Evolutionary conservation across 352 stramenopile genomes (phyloP).

Genomic region (Pythium periplocum): DNA sequence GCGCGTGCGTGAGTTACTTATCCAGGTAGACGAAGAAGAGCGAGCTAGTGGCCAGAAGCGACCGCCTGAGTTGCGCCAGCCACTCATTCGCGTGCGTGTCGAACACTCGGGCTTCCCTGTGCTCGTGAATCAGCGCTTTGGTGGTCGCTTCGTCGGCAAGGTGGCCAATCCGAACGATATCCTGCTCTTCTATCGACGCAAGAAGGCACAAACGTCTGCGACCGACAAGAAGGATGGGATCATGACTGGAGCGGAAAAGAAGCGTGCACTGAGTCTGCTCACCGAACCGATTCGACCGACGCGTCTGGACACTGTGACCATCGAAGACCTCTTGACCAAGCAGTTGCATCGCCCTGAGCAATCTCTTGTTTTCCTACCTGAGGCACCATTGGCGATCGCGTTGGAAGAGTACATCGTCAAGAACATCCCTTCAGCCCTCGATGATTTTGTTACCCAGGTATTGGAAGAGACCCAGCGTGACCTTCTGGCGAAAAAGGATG

Average conservation of each 20-base stretch:
- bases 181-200: conserved; percentile 72
- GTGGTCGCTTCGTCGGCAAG: conserved; percentile 74
- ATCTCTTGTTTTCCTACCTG: conserved; percentile 71
- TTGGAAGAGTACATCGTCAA: conserved; percentile 81
- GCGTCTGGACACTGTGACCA: conserved; percentile 59
- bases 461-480: conserved; percentile 71
- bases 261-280: conserved; percentile 12
- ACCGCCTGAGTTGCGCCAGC: conserved; percentile 34
- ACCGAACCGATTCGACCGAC: conserved; percentile 49
- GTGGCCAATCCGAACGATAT: conserved; percentile 88
- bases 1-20: conserved; percentile 64
- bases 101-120: conserved; percentile 88
- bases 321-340: conserved; percentile 72
- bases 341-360: conserved; percentile 60
- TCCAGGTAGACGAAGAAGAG: conserved; percentile 46
- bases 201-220: conserved; percentile 47
- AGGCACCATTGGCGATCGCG: conserved; percentile 57
- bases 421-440: conserved; percentile 71
- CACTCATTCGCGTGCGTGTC: conserved; percentile 82
- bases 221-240: conserved; percentile 32
- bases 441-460: conserved; percentile 67
- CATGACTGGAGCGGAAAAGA: conserved; percentile 23
- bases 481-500: conserved; percentile 34
- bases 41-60: conserved; percentile 15
- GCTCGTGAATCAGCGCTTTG: conserved; percentile 86